Base-by-base conservation (phyloP, 805 yeast species). In the Suhomyces pyralidae region DNA sequence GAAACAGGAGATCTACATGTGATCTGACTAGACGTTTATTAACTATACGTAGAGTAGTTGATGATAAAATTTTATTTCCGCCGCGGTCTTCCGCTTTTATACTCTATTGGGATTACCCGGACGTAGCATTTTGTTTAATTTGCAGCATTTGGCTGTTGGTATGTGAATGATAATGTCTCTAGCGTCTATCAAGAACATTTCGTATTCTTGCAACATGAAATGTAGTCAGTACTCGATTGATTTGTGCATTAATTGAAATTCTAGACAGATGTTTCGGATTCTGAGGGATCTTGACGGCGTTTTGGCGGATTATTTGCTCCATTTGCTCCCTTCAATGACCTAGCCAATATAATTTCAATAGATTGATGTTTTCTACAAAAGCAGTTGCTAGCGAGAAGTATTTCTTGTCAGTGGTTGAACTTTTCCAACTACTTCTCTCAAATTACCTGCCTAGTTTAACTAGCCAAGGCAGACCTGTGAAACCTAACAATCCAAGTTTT, bases 1-100 rank as follows among this genome's bases (percentile, higher is more conserved):
- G 86, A 82, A 81, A 72, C 70, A 77, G 85, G 86, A 81, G 85
- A 66, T 64, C 26, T 24, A 22, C 42, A 38, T 19, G 24, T 38
- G 22, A 38, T 19, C n/a, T 19, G 14, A 38, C 7, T 38, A 38
- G 24, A 8, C 42, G 48, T 30, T 17, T 48, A 53, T 50, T 46
- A 48, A 47, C 6, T 28, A 45, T 26, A 22, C 14, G 14, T 45
- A 32, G 38, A n/a, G 26, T 17, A 19, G 44, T 10, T 9, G n/a
- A 5, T 15, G 26, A 28, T 9, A 19, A 38, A 38, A 19, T 38
- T 38, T 38, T 19, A 38, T 17, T 30, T 32, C 8, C 9, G 17
- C 17, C 36, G 12, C 9, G 26, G n/a, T n/a, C 26, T 42, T 40
- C 19, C 25, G 3, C 40, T 45, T 45, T 15, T 45, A 36, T 40